Base-by-base conservation (phyloP, 495 filamentous ascomycete species). In the Hyaloscypha variabilis region DNA sequence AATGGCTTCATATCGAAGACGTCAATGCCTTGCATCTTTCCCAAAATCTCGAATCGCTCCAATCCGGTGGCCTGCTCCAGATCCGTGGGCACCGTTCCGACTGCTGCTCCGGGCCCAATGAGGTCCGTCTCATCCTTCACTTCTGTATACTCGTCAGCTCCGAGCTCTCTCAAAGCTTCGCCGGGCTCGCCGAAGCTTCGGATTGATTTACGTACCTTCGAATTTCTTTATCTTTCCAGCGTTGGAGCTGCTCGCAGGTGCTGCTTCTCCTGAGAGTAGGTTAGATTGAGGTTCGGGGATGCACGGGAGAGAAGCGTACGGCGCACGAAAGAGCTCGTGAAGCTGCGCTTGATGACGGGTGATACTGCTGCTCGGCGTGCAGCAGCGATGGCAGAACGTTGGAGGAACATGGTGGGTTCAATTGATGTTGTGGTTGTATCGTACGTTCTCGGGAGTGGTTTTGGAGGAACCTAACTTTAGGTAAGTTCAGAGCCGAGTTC, bases 11-110 rank as follows among this genome's bases (percentile, higher is more conserved):
- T 97, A 79, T 99, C 96, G 81, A 98, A 99, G 75, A 98, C 83
- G 77, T 99, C 95, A 67, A 99, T 83, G 70, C 95, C 92, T 83
- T 98, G 91, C 90, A 97, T 97, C 87, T 99, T 99, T 78, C 95
- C 95, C 79, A 98, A 82, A 72, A 99, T 94, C 79, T 99, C 95
- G 72, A 99, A 87, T 81, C 95, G 94, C 84, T 99, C 95, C 58
- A 99, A 84, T 87, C 95, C 95, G 68, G 95, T 98, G 52, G 94
- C 82, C 77, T 99, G 95, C 73, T 97, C 91, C 75, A 94, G 75
- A 78, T 99, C 95, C 81, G 91, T 92, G 65, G 95, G 92, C 69
- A 99, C 82, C 76, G 90, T 91, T 69, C 94, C 95, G 67, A 88
- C 79, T 60, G 82, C 78, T 72, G 89, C 92, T 78, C 95, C 95